Evolutionary conservation across 2,329 filamentous ascomycete species (phyloP).

Genomic region (Trichophyton simii): DNA sequence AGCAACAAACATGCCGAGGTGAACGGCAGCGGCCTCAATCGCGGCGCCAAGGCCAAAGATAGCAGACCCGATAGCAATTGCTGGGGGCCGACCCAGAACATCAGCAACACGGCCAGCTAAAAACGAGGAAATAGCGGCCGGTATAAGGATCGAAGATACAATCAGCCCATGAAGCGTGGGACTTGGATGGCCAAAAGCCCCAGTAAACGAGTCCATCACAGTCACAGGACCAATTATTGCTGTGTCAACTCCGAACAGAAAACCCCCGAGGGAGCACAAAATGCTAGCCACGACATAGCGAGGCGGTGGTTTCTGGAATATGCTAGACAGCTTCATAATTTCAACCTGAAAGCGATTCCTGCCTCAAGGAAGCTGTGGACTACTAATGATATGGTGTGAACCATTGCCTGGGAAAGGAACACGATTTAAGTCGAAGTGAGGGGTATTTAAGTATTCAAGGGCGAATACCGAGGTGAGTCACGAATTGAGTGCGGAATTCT

Average conservation of each 20-base stretch:
- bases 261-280: not conserved
- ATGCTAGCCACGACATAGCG: not conserved
- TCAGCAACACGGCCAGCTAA: constrained; percentile 43
- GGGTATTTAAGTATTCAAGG: too few species aligned
- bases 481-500: too few species aligned
- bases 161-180: constrained; percentile 41
- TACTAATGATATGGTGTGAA: not conserved
- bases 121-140: constrained; percentile 41
- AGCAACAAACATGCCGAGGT: constrained; percentile 41
- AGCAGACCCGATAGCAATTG: constrained; percentile 39
- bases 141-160: constrained; percentile 44
- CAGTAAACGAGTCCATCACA: constrained; percentile 38
- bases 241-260: constrained; percentile 25
- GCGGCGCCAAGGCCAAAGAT: constrained; percentile 44
- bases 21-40: constrained; percentile 39
- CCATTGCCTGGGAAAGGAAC: not conserved
- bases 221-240: constrained; percentile 46
- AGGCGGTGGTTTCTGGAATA: not conserved
- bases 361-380: not conserved
- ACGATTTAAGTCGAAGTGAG: too few species aligned
- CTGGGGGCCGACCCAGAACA: constrained; percentile 38
- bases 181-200: constrained; percentile 37
- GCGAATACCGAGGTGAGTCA: too few species aligned
- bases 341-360: not conserved
- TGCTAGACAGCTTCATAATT: not conserved